Conservation (phyloP, 2,329 filamentous ascomycete species). For the Calonectria ilicicola region DNA sequence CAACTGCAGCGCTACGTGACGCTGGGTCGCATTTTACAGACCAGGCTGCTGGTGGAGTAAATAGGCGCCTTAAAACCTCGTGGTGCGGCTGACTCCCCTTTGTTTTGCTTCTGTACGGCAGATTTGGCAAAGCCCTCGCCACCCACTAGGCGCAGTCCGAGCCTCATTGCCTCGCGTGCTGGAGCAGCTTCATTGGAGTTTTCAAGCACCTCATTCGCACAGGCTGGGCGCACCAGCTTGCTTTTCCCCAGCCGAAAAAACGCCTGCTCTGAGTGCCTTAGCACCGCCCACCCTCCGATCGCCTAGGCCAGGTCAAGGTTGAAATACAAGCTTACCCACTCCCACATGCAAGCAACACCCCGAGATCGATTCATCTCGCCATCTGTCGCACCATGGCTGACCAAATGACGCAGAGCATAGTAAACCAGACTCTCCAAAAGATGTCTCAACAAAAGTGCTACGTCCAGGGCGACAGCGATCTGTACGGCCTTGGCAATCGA, state of each 20-base stretch:
- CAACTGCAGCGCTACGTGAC: neutral
- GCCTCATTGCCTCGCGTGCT: neutral
- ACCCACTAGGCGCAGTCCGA: neutral
- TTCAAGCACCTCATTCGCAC: neutral
- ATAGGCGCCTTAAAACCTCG: neutral
- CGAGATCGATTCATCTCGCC: neutral
- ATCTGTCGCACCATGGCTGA: neutral
- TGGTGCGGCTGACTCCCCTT: neutral
- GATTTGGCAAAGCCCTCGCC: neutral
- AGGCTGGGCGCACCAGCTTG: neutral
- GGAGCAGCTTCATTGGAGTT: neutral
- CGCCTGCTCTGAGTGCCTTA: neutral
- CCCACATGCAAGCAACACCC: neutral
- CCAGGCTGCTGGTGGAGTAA: neutral
- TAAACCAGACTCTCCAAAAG: neutral
- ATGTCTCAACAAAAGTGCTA: neutral
- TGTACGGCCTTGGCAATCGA: conserved; percentile 14
- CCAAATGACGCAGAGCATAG: neutral
- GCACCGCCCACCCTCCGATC: neutral
- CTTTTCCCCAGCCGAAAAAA: neutral
- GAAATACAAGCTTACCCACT: neutral
- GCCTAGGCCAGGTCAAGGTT: neutral
- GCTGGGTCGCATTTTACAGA: neutral
- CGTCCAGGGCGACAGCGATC: conserved; percentile 1
- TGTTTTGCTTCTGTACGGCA: neutral